Conservation (phyloP, 768 basidiomycete species). For the Serendipita sp. region DNA sequence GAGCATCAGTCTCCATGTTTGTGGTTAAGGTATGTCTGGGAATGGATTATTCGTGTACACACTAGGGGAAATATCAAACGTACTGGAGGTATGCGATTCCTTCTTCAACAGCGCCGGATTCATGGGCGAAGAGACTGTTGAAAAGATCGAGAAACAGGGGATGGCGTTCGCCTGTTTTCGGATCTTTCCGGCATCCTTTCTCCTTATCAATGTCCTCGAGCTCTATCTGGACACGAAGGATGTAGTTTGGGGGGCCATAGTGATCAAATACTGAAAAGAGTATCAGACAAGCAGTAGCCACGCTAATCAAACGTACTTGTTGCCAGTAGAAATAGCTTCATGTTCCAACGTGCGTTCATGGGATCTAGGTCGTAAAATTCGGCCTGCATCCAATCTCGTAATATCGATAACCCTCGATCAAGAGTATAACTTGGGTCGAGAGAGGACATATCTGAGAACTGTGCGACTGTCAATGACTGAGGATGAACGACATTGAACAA, state of each 20-base stretch:
- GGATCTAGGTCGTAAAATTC: not conserved
- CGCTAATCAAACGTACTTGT: not conserved
- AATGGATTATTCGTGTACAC: not conserved
- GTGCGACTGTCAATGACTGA: not conserved
- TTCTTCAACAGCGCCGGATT: not conserved
- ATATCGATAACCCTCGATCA: not conserved
- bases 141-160: not conserved
- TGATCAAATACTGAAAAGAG: not conserved
- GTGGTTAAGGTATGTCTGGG: not conserved
- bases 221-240: not conserved
- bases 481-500: not conserved
- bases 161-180: not conserved
- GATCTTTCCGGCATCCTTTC: not conserved
- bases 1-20: not conserved
- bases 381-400: not conserved
- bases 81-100: not conserved
- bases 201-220: not conserved
- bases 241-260: not conserved
- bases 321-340: slow-evolving; percentile 1
- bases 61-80: not conserved
- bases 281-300: not conserved
- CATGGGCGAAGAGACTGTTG: not conserved
- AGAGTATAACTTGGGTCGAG: not conserved
- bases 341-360: too few relatives aligned
- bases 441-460: not conserved